Base-by-base conservation (phyloP, 2,329 filamentous ascomycete species). In the Cladophialophora chaetospira region DNA sequence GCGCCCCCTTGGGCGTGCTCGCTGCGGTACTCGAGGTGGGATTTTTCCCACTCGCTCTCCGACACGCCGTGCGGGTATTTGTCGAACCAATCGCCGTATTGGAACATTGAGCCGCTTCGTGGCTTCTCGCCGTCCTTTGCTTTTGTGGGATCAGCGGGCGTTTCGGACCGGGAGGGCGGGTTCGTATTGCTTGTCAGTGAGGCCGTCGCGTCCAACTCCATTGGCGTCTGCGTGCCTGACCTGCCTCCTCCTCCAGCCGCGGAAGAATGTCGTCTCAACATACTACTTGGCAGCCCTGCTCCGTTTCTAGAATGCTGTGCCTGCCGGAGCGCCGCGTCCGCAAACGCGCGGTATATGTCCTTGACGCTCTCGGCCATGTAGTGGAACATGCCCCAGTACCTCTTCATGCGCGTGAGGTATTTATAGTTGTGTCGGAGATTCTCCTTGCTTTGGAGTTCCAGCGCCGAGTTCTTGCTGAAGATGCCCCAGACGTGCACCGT, bases 51-150 rank as follows among this genome's bases (percentile, higher is more conserved):
- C 67, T 96, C 91, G 1, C 86, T 82, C 58, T 89, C 85, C 3
- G 89, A 90, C 13, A 97, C 89, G 2, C 94, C 94, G 66, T 96
- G 89, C 0, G 94, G 94, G 70, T 97, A 97, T 63, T 89, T 84
- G 69, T 94, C 89, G 68, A 97, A 97, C 94, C 94, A 97, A 73
- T 97, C 94, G 49, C 92, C 91, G 66, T 97, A 97, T 68, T 97
- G 93, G 71, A 96, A 92, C 66, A 97, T 62, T 25, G 42, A 44
- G 9, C 42, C 42, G 11, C 60, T 47, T 23, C 59, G 58, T 11
- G 45, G 17, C 17, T 51, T 51, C 17, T 45, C 36, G 9, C n/a
- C 25, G 23, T 47, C 46, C 28, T 45, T 33, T 26, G 45, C n/a
- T 47, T 31, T 40, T 36, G 19, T 36, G 19, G 54, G 33, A 29